Conservation (phyloP, 2,329 filamentous ascomycete genomes). For the Aspergillus spinulosporus region DNA sequence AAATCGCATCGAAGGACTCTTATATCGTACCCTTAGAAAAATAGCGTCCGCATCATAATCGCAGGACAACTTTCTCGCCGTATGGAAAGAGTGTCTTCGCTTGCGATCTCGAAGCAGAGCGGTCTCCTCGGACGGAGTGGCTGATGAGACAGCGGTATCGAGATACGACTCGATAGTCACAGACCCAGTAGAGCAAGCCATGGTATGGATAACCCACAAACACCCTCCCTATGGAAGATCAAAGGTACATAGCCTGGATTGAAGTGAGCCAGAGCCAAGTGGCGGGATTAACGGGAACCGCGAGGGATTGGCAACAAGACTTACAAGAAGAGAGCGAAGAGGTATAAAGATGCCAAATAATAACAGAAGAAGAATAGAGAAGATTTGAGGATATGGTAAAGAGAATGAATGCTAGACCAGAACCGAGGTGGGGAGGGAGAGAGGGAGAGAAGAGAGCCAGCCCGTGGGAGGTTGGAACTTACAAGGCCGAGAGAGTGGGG, state of each 20-base stretch:
- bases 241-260: slow-evolving; percentile 20
- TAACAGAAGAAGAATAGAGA: slow-evolving; percentile 10
- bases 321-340: slow-evolving; percentile 9
- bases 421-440: slow-evolving; percentile 2
- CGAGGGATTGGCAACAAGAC: slow-evolving; percentile 6
- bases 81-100: slow-evolving; percentile 49
- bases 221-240: slow-evolving; percentile 9
- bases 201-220: slow-evolving; percentile 21
- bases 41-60: slow-evolving; percentile 48
- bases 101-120: slow-evolving; percentile 41
- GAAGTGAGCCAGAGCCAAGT: slow-evolving; percentile 5
- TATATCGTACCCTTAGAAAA: slow-evolving; percentile 41
- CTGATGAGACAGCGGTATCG: slow-evolving; percentile 29
- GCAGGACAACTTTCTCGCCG: slow-evolving; percentile 43
- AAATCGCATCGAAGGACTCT: not conserved
- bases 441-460: not conserved
- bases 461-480: not conserved
- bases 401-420: slow-evolving; percentile 3
- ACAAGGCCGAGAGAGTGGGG: slow-evolving; percentile 1
- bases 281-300: slow-evolving; percentile 4
- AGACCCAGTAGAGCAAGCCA: slow-evolving; percentile 43
- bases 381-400: slow-evolving; percentile 6
- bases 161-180: slow-evolving; percentile 42
- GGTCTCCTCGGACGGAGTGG: slow-evolving; percentile 35
- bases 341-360: slow-evolving; percentile 10